Conservation (phyloP, 2,329 filamentous ascomycete species). For the Torrubiellomyces zombiae region DNA sequence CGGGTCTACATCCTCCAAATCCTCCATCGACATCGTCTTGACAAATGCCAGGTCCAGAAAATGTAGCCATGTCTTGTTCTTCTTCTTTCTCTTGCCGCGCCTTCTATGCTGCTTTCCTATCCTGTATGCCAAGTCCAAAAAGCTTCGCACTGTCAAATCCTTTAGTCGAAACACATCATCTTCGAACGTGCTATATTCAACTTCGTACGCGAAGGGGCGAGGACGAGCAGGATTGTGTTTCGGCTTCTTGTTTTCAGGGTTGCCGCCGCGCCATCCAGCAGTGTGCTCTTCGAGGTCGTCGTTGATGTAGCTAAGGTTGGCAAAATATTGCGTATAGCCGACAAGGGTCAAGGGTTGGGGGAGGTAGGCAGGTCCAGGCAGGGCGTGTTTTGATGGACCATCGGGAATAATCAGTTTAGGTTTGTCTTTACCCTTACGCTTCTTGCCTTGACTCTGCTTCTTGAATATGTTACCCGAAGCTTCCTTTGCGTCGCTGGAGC, state of each 20-base stretch:
- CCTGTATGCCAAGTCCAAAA: slow-evolving; percentile 60
- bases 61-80: slow-evolving; percentile 57
- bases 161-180: slow-evolving; percentile 59
- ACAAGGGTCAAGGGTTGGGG: slow-evolving; percentile 65
- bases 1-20: slow-evolving; percentile 33
- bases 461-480: too few relatives aligned
- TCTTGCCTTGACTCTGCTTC: slow-evolving; percentile 19
- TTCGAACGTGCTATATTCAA: slow-evolving; percentile 73
- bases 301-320: slow-evolving; percentile 84
- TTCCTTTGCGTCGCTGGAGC: slow-evolving; percentile 11
- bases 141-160: slow-evolving; percentile 73
- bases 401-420: slow-evolving; percentile 47
- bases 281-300: slow-evolving; percentile 33
- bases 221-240: slow-evolving; percentile 37
- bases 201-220: slow-evolving; percentile 52
- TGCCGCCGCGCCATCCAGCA: slow-evolving; percentile 44
- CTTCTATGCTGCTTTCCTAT: slow-evolving; percentile 36
- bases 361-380: slow-evolving; percentile 80
- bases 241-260: slow-evolving; percentile 39
- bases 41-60: slow-evolving; percentile 72
- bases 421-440: slow-evolving; percentile 28
- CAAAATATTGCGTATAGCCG: slow-evolving; percentile 80
- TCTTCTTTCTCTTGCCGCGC: slow-evolving; percentile 25
- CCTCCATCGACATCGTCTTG: slow-evolving; percentile 47
- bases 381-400: slow-evolving; percentile 52